Evolutionary conservation across 2,329 filamentous ascomycete genomes (phyloP).

Genomic region (Pseudocercospora crystallina): DNA sequence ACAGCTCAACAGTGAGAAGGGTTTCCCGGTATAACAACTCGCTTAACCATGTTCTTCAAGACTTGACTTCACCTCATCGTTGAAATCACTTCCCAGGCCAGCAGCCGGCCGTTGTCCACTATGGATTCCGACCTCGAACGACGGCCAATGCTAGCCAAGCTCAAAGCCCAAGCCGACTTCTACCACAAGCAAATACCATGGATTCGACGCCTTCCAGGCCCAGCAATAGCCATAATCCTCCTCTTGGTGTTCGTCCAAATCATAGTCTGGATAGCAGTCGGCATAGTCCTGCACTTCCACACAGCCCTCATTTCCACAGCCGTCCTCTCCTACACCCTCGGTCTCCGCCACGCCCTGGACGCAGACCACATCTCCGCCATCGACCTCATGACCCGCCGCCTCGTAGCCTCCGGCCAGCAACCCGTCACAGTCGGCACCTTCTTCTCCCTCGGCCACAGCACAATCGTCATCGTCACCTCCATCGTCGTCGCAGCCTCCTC

Average conservation of each 20-base stretch:
- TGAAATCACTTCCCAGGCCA: neutral
- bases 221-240: conserved; percentile 58
- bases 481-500: conserved; percentile 89
- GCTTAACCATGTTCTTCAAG: no score
- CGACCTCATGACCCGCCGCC: conserved; percentile 87
- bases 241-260: conserved; percentile 56
- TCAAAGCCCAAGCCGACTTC: conserved; percentile 24
- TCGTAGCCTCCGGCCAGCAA: conserved; percentile 79
- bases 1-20: neutral
- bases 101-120: neutral
- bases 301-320: conserved; percentile 70
- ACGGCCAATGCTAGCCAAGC: conserved; percentile 15
- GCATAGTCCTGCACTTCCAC: conserved; percentile 52
- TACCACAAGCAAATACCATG: conserved; percentile 56
- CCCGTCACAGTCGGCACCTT: conserved; percentile 93
- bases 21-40: neutral
- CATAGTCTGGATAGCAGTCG: conserved; percentile 59
- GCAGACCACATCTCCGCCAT: conserved; percentile 94
- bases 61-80: no score
- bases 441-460: conserved; percentile 91
- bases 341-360: conserved; percentile 90
- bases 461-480: conserved; percentile 87
- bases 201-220: conserved; percentile 56
- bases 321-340: conserved; percentile 82
- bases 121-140: conserved; percentile 14